Evolutionary conservation across 179 eudicot species (phyloP).

Genomic region (Patellifolia procumbens): DNA sequence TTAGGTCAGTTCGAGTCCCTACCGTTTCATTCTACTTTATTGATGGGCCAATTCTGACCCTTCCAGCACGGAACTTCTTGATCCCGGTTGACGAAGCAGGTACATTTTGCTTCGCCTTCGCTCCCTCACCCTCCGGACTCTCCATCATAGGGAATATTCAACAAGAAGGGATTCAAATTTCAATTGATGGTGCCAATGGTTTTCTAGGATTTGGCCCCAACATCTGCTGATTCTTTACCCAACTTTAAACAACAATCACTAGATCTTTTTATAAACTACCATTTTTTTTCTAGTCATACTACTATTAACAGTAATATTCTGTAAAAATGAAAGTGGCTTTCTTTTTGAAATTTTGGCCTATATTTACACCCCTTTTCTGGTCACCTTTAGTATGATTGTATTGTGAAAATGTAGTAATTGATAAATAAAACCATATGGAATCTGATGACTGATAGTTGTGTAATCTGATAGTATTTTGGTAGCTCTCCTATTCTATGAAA

Average conservation of each 20-base stretch:
- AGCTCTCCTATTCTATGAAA: too few relatives aligned
- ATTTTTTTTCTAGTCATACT: not conserved
- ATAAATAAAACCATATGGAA: not conserved
- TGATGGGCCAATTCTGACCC: conserved; percentile 72
- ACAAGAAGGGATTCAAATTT: conserved; percentile 90
- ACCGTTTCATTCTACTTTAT: conserved; percentile 78
- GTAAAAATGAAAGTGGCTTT: conserved; percentile 15
- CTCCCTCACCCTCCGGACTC: conserved; percentile 58
- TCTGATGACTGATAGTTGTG: not conserved
- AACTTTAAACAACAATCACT: not conserved
- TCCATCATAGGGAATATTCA: conserved; percentile 88
- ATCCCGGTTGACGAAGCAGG: conserved; percentile 74
- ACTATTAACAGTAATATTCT: not conserved
- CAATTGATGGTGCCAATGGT: conserved; percentile 69
- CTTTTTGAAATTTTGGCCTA: conserved; percentile 16
- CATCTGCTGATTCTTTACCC: conserved; percentile 44
- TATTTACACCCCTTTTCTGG: not conserved
- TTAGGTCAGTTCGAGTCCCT: conserved; percentile 70
- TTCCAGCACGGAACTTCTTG: conserved; percentile 75
- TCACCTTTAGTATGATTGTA: not conserved
- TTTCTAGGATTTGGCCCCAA: conserved; percentile 86
- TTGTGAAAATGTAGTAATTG: not conserved
- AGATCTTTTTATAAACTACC: not conserved
- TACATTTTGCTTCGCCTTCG: conserved; percentile 86
- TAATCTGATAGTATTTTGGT: not conserved